A percentile compares a stretch with the other conserved stretches of the same genome.
Evolutionary conservation across 371 early-diverging fungal species (phyloP).

Genomic region (Fennellomyces sp.): DNA sequence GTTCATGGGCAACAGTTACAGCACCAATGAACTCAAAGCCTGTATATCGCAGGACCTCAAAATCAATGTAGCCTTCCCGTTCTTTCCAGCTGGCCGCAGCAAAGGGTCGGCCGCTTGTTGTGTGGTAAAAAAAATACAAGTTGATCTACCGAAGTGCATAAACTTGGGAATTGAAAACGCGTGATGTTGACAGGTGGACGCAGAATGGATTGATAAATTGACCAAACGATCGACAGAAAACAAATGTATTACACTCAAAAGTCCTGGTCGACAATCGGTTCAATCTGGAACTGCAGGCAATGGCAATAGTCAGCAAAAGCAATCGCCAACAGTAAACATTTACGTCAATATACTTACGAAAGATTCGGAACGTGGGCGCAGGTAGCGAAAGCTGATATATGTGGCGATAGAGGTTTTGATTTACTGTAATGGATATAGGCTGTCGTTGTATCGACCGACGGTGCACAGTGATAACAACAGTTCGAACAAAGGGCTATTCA

Average conservation of each 20-base stretch:
- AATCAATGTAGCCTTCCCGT: constrained; percentile 66
- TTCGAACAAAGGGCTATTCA: not conserved
- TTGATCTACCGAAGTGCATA: not conserved
- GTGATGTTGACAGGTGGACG: constrained; percentile 33
- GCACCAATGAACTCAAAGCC: constrained; percentile 38
- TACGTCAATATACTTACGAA: constrained; percentile 41
- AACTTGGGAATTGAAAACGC: not conserved
- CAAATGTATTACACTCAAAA: constrained; percentile 16
- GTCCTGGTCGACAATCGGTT: constrained; percentile 20
- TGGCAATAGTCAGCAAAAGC: constrained; percentile 27
- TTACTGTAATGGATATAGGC: not conserved
- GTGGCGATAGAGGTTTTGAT: not conserved
- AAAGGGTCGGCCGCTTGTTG: constrained; percentile 63
- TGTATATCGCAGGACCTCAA: constrained; percentile 55
- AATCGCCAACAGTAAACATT: constrained; percentile 49
- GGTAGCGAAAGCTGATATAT: constrained; percentile 1
- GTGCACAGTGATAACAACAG: not conserved
- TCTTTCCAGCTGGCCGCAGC: constrained; percentile 54
- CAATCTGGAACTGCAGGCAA: not conserved
- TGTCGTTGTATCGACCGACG: not conserved
- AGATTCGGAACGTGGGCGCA: constrained; percentile 16
- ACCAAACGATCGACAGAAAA: constrained; percentile 2
- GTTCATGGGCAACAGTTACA: constrained; percentile 42
- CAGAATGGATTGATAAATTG: constrained; percentile 46
- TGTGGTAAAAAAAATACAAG: constrained; percentile 42